Percentiles rank a stretch among this genome's conserved stretches.
phyloP scores from a whole-genome alignment of 176 grass and related monocot genomes.

The Ampelocalamus luodianensis region DNA sequence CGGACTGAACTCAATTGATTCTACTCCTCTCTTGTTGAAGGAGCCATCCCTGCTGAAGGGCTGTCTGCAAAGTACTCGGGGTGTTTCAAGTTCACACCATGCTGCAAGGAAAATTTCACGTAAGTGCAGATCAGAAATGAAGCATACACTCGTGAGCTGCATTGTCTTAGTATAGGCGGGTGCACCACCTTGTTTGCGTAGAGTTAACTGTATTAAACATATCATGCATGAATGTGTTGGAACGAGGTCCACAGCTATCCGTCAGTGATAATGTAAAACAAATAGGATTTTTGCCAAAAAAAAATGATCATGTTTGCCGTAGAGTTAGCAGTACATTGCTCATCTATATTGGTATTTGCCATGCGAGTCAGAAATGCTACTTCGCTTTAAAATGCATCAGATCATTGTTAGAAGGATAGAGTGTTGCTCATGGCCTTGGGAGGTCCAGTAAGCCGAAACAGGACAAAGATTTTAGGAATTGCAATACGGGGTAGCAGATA shows the following conservation, averaged over 20 bases:
- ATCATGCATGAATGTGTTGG: not conserved
- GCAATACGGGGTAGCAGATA: not conserved
- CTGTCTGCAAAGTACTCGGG: conserved; percentile 86
- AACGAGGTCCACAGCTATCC: not conserved
- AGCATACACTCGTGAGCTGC: not conserved
- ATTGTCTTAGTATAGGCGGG: not conserved
- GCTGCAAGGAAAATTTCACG: conserved; percentile 47
- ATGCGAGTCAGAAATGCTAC: not conserved
- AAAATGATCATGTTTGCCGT: not conserved
- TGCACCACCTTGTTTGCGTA: not conserved
- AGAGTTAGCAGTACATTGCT: not conserved
- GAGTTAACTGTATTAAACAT: not conserved
- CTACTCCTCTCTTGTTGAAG: conserved; percentile 71
- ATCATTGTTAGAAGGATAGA: not conserved
- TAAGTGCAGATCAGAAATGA: not conserved
- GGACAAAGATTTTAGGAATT: conserved; percentile 1
- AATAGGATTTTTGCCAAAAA: not conserved
- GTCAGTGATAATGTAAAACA: not conserved
- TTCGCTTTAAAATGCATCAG: not conserved
- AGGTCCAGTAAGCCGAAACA: not conserved
- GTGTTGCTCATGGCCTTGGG: not conserved
- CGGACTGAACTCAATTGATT: not conserved
- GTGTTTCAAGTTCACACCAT: conserved; percentile 96
- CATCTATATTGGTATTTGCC: not conserved
- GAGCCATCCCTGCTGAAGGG: conserved; percentile 78